Evolutionary conservation across 1,284 basidiomycete genomes (phyloP).

Genomic region (Kalmanozyma brasiliensis): DNA sequence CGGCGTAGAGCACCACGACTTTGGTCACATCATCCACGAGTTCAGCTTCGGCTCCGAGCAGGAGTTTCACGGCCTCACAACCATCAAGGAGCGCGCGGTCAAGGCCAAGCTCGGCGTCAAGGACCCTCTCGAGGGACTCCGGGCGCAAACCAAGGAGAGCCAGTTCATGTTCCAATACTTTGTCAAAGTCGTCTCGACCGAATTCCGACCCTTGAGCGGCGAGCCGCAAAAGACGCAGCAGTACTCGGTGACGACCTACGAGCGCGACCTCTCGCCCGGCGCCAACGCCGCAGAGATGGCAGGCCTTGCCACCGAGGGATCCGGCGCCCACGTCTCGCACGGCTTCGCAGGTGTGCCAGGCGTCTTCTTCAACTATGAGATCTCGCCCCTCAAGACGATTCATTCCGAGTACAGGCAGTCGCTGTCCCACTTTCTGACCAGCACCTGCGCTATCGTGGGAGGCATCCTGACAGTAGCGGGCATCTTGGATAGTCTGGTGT

Average conservation of each 20-base stretch:
- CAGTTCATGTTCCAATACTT: conserved; percentile 76
- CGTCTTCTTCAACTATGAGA: conserved; percentile 78
- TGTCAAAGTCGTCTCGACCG: conserved; percentile 75
- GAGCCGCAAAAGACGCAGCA: conserved; percentile 78
- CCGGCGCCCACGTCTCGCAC: conserved; percentile 75
- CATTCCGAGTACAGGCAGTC: conserved; percentile 77
- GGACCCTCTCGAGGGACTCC: conserved; percentile 83
- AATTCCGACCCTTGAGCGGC: conserved; percentile 50
- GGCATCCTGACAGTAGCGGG: conserved; percentile 95
- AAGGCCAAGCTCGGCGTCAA: conserved; percentile 81
- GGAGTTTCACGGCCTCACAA: conserved; percentile 46
- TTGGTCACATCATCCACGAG: conserved; percentile 86
- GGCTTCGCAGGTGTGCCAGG: conserved; percentile 75
- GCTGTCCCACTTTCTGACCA: conserved; percentile 93
- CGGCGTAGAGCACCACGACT: conserved; percentile 73
- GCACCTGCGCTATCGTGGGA: conserved; percentile 88
- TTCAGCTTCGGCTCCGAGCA: conserved; percentile 74
- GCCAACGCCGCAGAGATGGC: conserved; percentile 35
- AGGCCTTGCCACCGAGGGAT: conserved; percentile 44
- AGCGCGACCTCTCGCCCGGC: conserved; percentile 76
- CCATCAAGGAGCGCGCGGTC: conserved; percentile 34
- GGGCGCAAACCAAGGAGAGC: conserved; percentile 73
- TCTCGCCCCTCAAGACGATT: conserved; percentile 69
- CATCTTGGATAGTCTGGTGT: conserved; percentile 87
- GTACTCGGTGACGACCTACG: conserved; percentile 94